Evolutionary conservation across 208 protist species (phyloP), one percentile per base, ranked within the genome.

Genomic region (Balamuthia mandrillaris): DNA sequence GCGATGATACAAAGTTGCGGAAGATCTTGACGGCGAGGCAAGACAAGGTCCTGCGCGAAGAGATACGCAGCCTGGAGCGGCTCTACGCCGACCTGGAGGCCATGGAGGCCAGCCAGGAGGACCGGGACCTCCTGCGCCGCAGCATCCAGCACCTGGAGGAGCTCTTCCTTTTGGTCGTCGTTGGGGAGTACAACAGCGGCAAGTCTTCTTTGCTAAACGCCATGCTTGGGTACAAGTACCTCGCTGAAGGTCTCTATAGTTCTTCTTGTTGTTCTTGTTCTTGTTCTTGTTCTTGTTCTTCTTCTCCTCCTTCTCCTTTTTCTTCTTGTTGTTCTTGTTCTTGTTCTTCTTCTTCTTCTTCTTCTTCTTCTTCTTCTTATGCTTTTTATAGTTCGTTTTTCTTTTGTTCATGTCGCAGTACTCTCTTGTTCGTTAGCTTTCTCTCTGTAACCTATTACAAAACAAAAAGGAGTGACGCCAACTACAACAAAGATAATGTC

Each of bases 171-270:
- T 79, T 90, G 37, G 87, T 90, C 0, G 75, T 90, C 0, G 83
- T 90, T 29, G 87, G 87, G 10, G 87, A 90, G 44, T 90, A 87
- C 51, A 90, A 90, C 44, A 85, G 78, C 51, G 87, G 87, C n/a
- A 90, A 90, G 66, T 81, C 58, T 29, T 77, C 87, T 41, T 90
- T 90, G 63, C 60, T 90, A 16, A 90, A 90, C 52, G 87, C 87
- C 42, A 44, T 90, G 45, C 54, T 90, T 3, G 87, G 87, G 24
- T 42, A 87, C 27, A 60, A 41, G n/a, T 87, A 82, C 51, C 56
- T 90, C 14, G 85, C 83, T n/a, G 81, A 87, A 21, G 87, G 87
- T 37, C 81, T 78, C 37, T 65, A 27, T 44, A 51, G 60, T 56
- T 75, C 1, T 72, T 81, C 0, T 39, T 33, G 14, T 70, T 39